These are phyloP conservation scores for Aspergillus udagawae DNA, from an alignment of 2,329 filamentous ascomycete genomes.

Conservation along the genomic window DNA sequence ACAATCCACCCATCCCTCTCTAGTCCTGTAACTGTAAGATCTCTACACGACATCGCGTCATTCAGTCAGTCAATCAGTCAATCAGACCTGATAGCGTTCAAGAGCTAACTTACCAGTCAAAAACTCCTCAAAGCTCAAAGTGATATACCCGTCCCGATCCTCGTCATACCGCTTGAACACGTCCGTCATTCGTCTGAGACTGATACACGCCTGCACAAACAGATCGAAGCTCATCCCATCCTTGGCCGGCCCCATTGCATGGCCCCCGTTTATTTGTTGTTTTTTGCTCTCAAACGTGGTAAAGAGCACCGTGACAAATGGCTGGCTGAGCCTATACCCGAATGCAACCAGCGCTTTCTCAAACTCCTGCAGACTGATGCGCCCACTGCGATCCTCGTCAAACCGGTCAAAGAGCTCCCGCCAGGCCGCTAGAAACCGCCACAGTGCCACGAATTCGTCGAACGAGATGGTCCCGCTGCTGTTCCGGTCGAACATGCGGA, in stretches of 20 bases:
- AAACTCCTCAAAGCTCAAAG: slow-evolving; percentile 77
- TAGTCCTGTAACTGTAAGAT: slow-evolving; percentile 36
- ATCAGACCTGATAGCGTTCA: neutral
- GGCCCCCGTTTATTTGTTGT: slow-evolving; percentile 37
- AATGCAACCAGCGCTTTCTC: slow-evolving; percentile 87
- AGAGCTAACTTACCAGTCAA: slow-evolving; percentile 52
- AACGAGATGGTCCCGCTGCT: slow-evolving; percentile 86
- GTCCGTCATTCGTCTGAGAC: slow-evolving; percentile 96
- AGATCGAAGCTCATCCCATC: slow-evolving; percentile 86
- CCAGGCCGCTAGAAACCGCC: slow-evolving; percentile 95
- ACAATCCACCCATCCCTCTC: slow-evolving; percentile 4
- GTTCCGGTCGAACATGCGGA: slow-evolving; percentile 97
- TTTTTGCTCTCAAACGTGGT: slow-evolving; percentile 71
- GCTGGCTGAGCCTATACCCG: slow-evolving; percentile 80
- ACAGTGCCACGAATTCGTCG: slow-evolving; percentile 92
- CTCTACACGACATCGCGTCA: slow-evolving; percentile 17
- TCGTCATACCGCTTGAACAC: slow-evolving; percentile 99
- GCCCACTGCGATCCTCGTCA: slow-evolving; percentile 80
- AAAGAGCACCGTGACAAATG: slow-evolving; percentile 83
- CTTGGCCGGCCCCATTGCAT: slow-evolving; percentile 20
- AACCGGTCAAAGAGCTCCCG: slow-evolving; percentile 92
- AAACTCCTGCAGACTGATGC: slow-evolving; percentile 83
- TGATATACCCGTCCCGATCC: slow-evolving; percentile 90
- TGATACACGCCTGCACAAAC: slow-evolving; percentile 97
- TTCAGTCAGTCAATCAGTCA: slow-evolving; percentile 4